Base-by-base conservation (phyloP, 768 basidiomycete species). In the Rhodotorula graminis region DNA sequence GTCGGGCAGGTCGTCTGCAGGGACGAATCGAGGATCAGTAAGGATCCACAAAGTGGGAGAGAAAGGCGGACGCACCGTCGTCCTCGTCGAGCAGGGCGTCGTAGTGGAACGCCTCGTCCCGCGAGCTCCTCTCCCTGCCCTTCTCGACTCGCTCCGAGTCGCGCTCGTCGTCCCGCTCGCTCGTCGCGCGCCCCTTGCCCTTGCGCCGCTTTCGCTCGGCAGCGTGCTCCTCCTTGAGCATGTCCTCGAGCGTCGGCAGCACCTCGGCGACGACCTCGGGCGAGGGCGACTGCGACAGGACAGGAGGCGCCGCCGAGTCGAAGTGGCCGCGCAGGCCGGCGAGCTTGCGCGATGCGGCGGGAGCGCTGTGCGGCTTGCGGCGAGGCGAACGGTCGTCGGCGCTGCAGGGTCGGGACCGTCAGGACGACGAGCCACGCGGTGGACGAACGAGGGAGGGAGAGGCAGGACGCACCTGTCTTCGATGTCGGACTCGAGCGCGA, bases 1-100 rank as follows among this genome's bases (percentile, higher is more conserved):
- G 61, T 75, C 74, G 61, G 60, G 29, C 29, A n/a, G 23, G 1
- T 18, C 61, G 14, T 55, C 70, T 72, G 66, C 40, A 12, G 29
- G 27, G 27, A 4, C 6, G 21, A 10, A 29, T n/a, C 40, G 27
- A 27, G 29, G 4, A 4, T 25, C 21, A 31, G 21, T 10, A 37
- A 6, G 16, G 10, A 27, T 7, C n/a, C 10, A 14, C 2, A 6
- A 9, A 2, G 15, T 29, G 55, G 44, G 27, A 40, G 27, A n/a
- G 31, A 11, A 21, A 31, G n/a, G n/a, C 29, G 8, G 19, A 12
- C 56, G 33, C 33, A 57, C 56, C 31, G 18, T 37, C 14, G 12
- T 37, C 33, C 15, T 37, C 56, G 56, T 57, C 56, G 56, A 57
- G 56, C 11, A 57, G 56, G 9, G 37, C 14, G 12, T 57, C 33